These are phyloP conservation scores for Tolypocladium inflatum DNA, from an alignment of 2,329 filamentous ascomycete genomes.

Conservation along the genomic window DNA sequence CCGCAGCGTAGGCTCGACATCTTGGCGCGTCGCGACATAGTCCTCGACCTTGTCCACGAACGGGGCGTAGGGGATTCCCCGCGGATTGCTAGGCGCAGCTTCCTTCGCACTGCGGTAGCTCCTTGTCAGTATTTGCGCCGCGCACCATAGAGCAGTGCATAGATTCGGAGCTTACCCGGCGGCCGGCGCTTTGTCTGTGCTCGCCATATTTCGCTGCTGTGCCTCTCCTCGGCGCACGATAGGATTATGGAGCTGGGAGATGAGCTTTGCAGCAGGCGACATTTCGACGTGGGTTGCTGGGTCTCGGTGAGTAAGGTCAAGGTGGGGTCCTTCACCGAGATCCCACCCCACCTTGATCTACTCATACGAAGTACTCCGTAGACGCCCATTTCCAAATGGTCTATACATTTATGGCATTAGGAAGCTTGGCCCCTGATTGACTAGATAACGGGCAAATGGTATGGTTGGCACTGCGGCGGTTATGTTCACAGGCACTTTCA, in stretches of 20 bases:
- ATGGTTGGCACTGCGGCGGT: neutral
- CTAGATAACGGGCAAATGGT: neutral
- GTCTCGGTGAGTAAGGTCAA: constrained; percentile 17
- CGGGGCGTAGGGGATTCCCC: constrained; percentile 74
- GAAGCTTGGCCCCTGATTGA: too few relatives aligned
- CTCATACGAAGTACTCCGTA: too few relatives aligned
- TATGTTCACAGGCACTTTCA: neutral
- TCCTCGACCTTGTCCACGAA: constrained; percentile 86
- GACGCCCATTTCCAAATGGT: neutral
- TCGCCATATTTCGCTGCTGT: constrained; percentile 25
- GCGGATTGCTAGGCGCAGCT: constrained; percentile 58
- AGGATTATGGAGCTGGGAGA: constrained; percentile 12
- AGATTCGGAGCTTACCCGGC: constrained; percentile 18
- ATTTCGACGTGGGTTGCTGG: constrained; percentile 20
- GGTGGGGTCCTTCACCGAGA: constrained; percentile 14
- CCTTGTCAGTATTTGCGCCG: neutral
- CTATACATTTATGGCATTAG: too few relatives aligned
- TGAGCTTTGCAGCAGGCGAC: constrained; percentile 17
- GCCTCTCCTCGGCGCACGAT: constrained; percentile 10
- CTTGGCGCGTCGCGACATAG: constrained; percentile 67
- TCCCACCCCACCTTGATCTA: neutral
- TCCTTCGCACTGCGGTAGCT: constrained; percentile 25
- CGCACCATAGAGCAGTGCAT: too few relatives aligned
- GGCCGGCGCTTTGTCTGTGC: constrained; percentile 27
- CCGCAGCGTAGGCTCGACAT: constrained; percentile 72